These are phyloP conservation scores for Saccharomyces pastorianus DNA, from an alignment of 1,139 yeast species.

Conservation along the genomic window DNA sequence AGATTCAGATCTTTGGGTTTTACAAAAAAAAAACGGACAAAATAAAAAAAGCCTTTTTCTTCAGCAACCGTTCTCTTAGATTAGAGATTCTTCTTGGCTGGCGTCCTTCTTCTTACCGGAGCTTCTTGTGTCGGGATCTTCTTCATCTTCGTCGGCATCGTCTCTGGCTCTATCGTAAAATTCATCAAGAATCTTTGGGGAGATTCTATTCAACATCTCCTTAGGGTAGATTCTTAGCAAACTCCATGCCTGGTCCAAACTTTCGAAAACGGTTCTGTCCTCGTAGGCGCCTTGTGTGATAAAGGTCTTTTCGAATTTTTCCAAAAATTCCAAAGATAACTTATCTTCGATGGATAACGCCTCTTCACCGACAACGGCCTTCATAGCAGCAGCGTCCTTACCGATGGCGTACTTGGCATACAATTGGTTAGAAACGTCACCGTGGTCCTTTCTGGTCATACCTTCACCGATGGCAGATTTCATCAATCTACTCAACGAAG, in stretches of 20 bases:
- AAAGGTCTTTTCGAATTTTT: constrained; percentile 92
- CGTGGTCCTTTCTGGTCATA: constrained; percentile 98
- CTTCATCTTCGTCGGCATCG: constrained; percentile 45
- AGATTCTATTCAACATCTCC: constrained; percentile 95
- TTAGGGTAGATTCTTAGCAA: constrained; percentile 96
- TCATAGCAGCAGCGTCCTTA: constrained; percentile 99
- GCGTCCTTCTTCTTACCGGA: constrained; percentile 22
- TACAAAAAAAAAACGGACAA: background rate
- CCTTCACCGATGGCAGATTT: constrained; percentile 99
- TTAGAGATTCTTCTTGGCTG: constrained; percentile 16
- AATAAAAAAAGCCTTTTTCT: background rate
- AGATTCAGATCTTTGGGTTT: background rate
- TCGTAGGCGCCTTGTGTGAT: constrained; percentile 95
- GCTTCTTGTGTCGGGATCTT: constrained; percentile 29
- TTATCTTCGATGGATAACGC: constrained; percentile 96
- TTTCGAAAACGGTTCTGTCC: constrained; percentile 86
- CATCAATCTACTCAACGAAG: constrained; percentile 96
- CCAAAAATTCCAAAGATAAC: constrained; percentile 91
- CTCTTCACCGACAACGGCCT: constrained; percentile 99
- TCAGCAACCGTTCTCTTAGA: constrained; percentile 5
- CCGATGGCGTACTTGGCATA: constrained; percentile 99
- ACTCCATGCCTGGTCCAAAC: constrained; percentile 97
- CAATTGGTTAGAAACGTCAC: constrained; percentile 97
- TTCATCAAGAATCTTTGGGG: constrained; percentile 91
- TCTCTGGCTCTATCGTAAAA: constrained; percentile 87